Base-by-base conservation (phyloP, 306 rosid species). In the Morella rubra region DNA sequence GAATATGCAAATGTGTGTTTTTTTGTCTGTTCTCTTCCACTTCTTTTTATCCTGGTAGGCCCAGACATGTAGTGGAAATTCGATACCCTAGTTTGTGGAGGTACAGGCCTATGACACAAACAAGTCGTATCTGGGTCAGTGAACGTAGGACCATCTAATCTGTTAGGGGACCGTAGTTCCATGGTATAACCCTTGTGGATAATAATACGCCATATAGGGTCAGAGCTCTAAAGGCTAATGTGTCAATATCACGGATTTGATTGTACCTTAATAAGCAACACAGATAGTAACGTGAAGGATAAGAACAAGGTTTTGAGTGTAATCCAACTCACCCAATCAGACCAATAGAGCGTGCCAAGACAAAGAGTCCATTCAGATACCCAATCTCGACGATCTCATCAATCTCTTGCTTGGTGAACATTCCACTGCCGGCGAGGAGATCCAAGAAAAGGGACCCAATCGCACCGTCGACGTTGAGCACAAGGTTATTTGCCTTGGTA, bases 391-490 rank as follows among this genome's bases (percentile, higher is more conserved):
- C 91, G 62, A 91, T 96, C 84, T 96, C 98, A 24, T 93, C 93
- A 62, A 96, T 88, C 82, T 96, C 99, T 87, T 73, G 93, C 85
- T 91, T 93, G 89, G 81, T 82, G 87, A 96, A 96, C 99, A 96
- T 85, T 84, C 99, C 98, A 72, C 98, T 91, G 67, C 99, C 98
- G 22, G 97, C 93, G 70, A 96, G 98, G 82, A 96, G 98, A 87
- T 96, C 99, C 90, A 96, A 85, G 90, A 96, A 96, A 79, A 96
- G 91, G 83, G 98, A 86, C 71, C 99, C 99, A 66, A 93, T 92
- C 18, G 99, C 99, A 73, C 98, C 99, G 79, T 96, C 99, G 18
- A 96, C 98, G n/a, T 96, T 96, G 15, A 96, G 83, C 80, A 96
- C 99, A 83, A 96, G 84, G 83, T 96, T 96, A 73, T 96, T 92